These are phyloP conservation scores for Massarina eburnea DNA, from an alignment of 2,329 filamentous ascomycete species.

Conservation along the genomic window DNA sequence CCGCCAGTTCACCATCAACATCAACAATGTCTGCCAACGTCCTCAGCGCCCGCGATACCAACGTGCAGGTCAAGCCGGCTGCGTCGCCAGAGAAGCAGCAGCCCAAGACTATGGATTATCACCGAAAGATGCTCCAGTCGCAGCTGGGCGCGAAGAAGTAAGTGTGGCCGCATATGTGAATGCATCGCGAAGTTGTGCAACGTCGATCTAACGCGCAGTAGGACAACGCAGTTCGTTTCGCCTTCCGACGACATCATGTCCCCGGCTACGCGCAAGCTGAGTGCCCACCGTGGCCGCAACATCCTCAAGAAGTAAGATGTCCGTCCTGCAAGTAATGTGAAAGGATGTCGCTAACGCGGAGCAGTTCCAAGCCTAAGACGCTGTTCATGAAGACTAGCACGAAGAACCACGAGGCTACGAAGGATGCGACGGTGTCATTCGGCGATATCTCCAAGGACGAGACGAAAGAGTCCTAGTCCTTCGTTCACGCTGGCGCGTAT, in stretches of 20 bases:
- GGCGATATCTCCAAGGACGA: constrained; percentile 38
- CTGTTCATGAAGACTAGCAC: constrained; percentile 46
- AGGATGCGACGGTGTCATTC: constrained; percentile 31
- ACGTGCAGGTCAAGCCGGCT: constrained; percentile 47
- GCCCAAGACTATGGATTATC: constrained; percentile 65
- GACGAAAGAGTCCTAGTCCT: neutral
- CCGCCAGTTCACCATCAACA: too few species aligned
- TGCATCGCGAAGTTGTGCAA: neutral
- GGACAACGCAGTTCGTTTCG: constrained; percentile 67
- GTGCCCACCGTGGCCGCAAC: constrained; percentile 77
- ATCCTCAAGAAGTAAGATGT: constrained; percentile 65
- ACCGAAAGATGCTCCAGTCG: constrained; percentile 72
- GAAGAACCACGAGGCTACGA: constrained; percentile 42
- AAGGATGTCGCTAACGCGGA: constrained; percentile 13
- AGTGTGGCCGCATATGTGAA: constrained; percentile 28
- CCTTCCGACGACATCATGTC: constrained; percentile 90
- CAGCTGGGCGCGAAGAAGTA: constrained; percentile 71
- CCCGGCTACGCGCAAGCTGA: constrained; percentile 81
- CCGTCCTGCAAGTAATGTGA: neutral
- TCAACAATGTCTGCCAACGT: constrained; percentile 59
- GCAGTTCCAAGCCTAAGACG: constrained; percentile 43
- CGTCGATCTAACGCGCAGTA: constrained; percentile 25
- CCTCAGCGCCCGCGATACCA: constrained; percentile 68
- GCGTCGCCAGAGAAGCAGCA: constrained; percentile 39
- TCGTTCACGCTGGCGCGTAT: neutral